These are phyloP conservation scores for Peniophora sp. DNA, from an alignment of 1,284 basidiomycete species.

Conservation along the genomic window DNA sequence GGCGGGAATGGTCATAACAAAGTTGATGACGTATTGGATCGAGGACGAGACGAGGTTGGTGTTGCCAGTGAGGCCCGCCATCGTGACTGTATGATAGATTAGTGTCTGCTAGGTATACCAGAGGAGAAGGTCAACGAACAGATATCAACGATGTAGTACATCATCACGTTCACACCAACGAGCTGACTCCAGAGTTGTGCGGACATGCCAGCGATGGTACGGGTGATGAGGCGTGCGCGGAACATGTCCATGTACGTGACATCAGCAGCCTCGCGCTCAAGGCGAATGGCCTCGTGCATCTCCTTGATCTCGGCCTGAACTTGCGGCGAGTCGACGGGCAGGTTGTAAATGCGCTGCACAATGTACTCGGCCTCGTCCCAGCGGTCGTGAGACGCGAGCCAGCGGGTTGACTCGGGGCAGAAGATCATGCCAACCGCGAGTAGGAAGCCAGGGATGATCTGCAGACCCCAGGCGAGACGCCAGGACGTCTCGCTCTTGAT, in stretches of 20 bases:
- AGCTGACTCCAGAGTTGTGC: constrained; percentile 64
- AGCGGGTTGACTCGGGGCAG: constrained; percentile 1
- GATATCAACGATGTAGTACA: no score
- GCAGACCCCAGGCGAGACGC: constrained; percentile 75
- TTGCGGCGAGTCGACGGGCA: no score
- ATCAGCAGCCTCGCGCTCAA: background rate
- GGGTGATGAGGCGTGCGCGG: constrained; percentile 45
- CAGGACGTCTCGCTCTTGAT: constrained; percentile 63
- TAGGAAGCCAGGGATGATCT: constrained; percentile 68
- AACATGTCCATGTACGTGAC: background rate
- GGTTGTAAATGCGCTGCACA: no score
- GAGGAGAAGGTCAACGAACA: no score
- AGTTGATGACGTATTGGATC: constrained; percentile 33
- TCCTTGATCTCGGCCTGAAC: background rate
- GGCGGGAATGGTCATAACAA: constrained; percentile 32
- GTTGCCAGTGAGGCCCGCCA: constrained; percentile 30
- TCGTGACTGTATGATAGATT: constrained; percentile 28
- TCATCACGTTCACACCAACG: constrained; percentile 45
- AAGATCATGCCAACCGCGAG: constrained; percentile 58
- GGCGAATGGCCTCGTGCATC: constrained; percentile 9
- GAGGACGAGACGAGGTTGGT: constrained; percentile 39
- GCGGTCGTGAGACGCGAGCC: constrained; percentile 1
- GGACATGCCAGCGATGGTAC: constrained; percentile 48
- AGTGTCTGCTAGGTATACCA: no score
- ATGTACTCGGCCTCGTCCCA: no score